Percentiles rank a stretch among this genome's conserved stretches.
Evolutionary conservation across 2,329 filamentous ascomycete genomes (phyloP).

Genomic region (Colletotrichum tabaci): DNA sequence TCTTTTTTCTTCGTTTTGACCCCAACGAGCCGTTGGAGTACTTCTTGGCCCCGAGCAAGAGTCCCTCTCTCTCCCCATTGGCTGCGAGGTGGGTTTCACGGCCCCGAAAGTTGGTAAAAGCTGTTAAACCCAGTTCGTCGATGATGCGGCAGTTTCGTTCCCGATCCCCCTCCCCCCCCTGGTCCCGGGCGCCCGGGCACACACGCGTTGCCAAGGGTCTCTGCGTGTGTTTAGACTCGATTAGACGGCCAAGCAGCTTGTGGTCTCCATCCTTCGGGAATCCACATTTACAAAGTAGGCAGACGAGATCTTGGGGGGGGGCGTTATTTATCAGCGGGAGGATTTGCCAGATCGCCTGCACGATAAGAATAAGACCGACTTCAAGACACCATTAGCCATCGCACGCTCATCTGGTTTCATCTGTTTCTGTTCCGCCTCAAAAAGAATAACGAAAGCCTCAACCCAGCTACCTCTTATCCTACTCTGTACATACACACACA

Average conservation of each 20-base stretch:
- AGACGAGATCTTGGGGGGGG: not conserved
- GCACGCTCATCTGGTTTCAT: not conserved
- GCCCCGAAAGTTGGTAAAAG: constrained; percentile 20
- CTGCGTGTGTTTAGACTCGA: not conserved
- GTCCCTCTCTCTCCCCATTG: constrained; percentile 10
- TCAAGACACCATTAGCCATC: not conserved
- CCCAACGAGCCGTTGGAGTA: constrained; percentile 30
- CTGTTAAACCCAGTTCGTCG: constrained; percentile 14
- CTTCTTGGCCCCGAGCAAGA: not conserved
- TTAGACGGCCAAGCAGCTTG: not conserved
- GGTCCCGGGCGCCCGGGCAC: constrained; percentile 6
- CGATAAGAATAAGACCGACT: not conserved
- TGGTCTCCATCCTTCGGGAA: constrained; percentile 16
- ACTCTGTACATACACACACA: no score
- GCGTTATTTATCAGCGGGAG: constrained; percentile 11
- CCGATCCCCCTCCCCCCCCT: constrained; percentile 30
- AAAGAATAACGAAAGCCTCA: not conserved
- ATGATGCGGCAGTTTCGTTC: constrained; percentile 10
- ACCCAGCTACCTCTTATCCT: no score
- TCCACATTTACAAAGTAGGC: constrained; percentile 18
- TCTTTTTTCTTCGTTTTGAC: not conserved
- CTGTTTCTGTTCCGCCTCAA: not conserved
- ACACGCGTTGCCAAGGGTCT: constrained; percentile 9
- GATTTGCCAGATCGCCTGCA: not conserved
- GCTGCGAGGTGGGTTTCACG: not conserved